Conservation (phyloP, 2,329 filamentous ascomycete genomes). For the Pseudonectria foliicola region DNA sequence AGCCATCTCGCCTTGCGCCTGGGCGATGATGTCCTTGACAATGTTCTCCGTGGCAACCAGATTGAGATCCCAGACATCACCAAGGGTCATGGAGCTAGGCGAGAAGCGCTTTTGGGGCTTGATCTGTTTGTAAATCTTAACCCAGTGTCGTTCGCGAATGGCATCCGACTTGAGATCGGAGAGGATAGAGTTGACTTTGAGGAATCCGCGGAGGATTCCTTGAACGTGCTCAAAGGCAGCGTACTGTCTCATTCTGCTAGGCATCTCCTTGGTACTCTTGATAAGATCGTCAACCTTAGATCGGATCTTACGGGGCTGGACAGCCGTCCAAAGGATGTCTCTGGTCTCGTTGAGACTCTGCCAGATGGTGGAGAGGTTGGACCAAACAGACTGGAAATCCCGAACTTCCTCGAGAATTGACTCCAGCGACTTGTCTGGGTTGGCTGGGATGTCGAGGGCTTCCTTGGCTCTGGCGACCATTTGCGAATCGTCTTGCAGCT, state of each 20-base stretch:
- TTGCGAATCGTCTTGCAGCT: conserved; percentile 77
- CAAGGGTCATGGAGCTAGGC: conserved; percentile 88
- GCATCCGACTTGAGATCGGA: conserved; percentile 93
- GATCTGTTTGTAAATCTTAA: conserved; percentile 93
- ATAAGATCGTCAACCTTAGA: conserved; percentile 84
- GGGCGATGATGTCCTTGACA: conserved; percentile 87
- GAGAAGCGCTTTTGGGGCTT: conserved; percentile 92
- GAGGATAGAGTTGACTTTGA: conserved; percentile 86
- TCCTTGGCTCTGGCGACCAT: conserved; percentile 97
- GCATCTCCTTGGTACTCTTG: conserved; percentile 99
- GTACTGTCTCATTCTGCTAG: conserved; percentile 97
- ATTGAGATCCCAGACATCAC: conserved; percentile 97
- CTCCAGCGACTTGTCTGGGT: conserved; percentile 72
- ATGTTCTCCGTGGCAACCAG: conserved; percentile 78
- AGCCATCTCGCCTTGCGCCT: conserved; percentile 97
- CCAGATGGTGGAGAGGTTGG: conserved; percentile 92
- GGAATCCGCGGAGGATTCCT: conserved; percentile 74
- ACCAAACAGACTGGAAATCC: conserved; percentile 98
- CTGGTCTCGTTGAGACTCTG: conserved; percentile 88
- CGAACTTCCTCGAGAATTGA: conserved; percentile 90
- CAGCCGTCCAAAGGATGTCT: conserved; percentile 88
- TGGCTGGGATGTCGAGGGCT: conserved; percentile 80
- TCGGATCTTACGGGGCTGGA: conserved; percentile 89
- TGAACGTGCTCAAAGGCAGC: conserved; percentile 99
- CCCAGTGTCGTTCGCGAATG: conserved; percentile 93